A percentile compares a stretch with the other conserved stretches of the same genome.
These are phyloP conservation scores for Telfairia occidentalis DNA, from an alignment of 331 rosid species.

Conservation along the genomic window DNA sequence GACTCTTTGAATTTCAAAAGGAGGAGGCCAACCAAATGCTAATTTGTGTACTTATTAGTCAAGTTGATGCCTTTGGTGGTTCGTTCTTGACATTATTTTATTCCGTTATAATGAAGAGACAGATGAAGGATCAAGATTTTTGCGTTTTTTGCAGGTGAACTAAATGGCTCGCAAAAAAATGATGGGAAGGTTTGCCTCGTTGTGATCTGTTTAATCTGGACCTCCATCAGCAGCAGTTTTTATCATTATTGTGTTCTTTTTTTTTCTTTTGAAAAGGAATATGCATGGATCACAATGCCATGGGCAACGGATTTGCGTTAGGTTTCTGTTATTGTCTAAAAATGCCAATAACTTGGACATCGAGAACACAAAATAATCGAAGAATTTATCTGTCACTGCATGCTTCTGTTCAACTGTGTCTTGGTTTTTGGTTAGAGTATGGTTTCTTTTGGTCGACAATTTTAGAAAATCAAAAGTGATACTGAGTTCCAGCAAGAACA, in stretches of 20 bases:
- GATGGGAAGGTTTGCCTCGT: not conserved
- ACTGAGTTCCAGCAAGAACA: not conserved
- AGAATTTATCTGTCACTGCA: not conserved
- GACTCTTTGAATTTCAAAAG: not conserved
- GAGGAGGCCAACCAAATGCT: not conserved
- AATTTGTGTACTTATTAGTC: not conserved
- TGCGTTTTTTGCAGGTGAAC: constrained; percentile 7
- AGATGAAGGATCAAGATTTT: not conserved
- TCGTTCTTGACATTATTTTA: not conserved
- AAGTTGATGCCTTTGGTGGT: not conserved
- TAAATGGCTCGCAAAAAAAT: not conserved
- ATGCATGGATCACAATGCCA: constrained; percentile 4
- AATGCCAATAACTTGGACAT: not conserved
- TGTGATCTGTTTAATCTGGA: not conserved
- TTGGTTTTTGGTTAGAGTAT: not conserved
- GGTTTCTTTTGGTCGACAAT: not conserved
- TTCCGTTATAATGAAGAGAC: not conserved
- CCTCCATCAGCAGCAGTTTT: constrained; percentile 1
- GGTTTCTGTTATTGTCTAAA: not conserved
- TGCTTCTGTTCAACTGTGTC: not conserved
- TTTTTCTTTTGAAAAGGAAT: not conserved
- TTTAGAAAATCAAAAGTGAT: not conserved
- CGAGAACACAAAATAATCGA: not conserved
- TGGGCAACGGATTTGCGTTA: not conserved
- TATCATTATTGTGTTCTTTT: not conserved